Conservation (phyloP, 2,329 filamentous ascomycete genomes). For the Pseudogymnoascus sp. region DNA sequence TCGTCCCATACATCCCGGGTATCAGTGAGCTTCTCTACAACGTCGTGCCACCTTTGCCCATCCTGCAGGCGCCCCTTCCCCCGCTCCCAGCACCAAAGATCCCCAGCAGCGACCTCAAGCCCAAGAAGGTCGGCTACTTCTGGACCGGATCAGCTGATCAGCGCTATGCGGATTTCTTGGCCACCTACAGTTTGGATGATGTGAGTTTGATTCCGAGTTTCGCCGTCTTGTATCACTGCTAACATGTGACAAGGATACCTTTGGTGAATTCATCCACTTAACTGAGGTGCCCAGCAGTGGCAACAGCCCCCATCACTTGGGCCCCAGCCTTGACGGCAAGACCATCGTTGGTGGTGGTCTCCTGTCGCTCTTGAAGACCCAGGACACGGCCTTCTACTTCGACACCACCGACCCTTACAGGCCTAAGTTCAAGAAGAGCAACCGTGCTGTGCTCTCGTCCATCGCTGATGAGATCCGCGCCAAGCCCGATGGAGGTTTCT, state of each 20-base stretch:
- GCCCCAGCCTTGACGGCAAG: slow-evolving; percentile 47
- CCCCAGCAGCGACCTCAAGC: slow-evolving; percentile 45
- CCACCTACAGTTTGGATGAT: slow-evolving; percentile 51
- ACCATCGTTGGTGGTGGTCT: slow-evolving; percentile 49
- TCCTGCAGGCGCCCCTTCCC: slow-evolving; percentile 52
- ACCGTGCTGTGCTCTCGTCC: slow-evolving; percentile 49
- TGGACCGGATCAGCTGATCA: slow-evolving; percentile 56
- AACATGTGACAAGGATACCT: slow-evolving; percentile 40
- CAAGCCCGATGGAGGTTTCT: slow-evolving; percentile 55
- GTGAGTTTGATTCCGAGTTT: slow-evolving; percentile 26
- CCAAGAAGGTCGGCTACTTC: slow-evolving; percentile 60
- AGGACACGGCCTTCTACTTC: slow-evolving; percentile 56
- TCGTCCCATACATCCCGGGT: slow-evolving; percentile 51
- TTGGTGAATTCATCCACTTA: slow-evolving; percentile 49
- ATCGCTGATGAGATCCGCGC: slow-evolving; percentile 56
- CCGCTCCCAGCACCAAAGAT: slow-evolving; percentile 47
- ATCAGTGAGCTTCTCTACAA: slow-evolving; percentile 48
- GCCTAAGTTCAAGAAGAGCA: slow-evolving; percentile 51
- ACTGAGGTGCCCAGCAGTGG: slow-evolving; percentile 51
- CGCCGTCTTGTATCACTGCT: background rate
- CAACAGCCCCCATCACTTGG: slow-evolving; percentile 53
- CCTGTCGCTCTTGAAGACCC: slow-evolving; percentile 48
- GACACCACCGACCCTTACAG: slow-evolving; percentile 50
- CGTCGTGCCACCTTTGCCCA: slow-evolving; percentile 45
- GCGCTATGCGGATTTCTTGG: slow-evolving; percentile 49